Conservation (phyloP, 768 basidiomycete genomes). For the Russula dissimulans region DNA sequence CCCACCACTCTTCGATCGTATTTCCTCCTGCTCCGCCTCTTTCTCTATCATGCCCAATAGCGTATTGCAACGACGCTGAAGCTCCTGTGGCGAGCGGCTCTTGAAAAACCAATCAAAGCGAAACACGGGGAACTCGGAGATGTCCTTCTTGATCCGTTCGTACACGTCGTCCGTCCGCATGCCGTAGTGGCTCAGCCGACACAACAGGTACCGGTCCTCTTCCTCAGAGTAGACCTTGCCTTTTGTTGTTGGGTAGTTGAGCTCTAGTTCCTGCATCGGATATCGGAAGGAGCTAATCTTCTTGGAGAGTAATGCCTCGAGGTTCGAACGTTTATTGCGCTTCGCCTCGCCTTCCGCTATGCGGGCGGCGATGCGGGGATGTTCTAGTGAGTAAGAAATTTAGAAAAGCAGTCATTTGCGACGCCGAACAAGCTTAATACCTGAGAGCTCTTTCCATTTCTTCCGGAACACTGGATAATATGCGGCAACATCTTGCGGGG, state of each 20-base stretch:
- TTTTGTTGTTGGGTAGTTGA: constrained; percentile 92
- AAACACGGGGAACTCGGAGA: constrained; percentile 94
- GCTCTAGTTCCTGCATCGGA: constrained; percentile 95
- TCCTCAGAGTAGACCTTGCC: constrained; percentile 96
- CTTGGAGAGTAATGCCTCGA: constrained; percentile 65
- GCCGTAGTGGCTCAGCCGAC: constrained; percentile 82
- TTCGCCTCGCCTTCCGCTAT: constrained; percentile 86
- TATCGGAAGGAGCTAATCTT: constrained; percentile 79
- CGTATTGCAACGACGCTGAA: constrained; percentile 82
- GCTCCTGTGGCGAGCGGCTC: constrained; percentile 81
- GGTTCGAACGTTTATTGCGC: constrained; percentile 76
- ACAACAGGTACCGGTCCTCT: constrained; percentile 91
- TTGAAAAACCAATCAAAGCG: constrained; percentile 99
- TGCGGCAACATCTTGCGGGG: constrained; percentile 59
- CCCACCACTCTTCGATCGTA: constrained; percentile 46
- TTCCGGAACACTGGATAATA: constrained; percentile 84
- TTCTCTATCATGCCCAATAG: constrained; percentile 86
- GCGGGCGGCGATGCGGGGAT: constrained; percentile 71
- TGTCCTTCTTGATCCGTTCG: constrained; percentile 92
- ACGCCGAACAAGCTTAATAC: constrained; percentile 28
- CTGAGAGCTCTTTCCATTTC: constrained; percentile 78
- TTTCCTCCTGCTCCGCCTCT: constrained; percentile 69
- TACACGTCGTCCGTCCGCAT: constrained; percentile 85
- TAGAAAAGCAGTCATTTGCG: neutral
- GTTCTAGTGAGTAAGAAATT: constrained; percentile 37